Evolutionary conservation across 805 yeast genomes (phyloP).

Genomic region (Ascoidea tarda): DNA sequence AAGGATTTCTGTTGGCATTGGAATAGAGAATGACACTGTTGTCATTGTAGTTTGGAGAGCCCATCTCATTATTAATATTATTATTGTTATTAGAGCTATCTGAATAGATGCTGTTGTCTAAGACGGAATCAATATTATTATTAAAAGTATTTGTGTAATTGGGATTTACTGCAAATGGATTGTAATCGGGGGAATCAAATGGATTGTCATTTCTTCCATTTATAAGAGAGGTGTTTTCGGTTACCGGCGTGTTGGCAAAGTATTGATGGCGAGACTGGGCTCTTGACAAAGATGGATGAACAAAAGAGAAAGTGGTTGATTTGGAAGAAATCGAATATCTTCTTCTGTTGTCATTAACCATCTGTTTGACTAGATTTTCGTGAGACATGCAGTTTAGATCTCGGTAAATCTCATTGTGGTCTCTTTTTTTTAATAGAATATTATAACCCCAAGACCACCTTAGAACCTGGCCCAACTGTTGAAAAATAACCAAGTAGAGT

Average conservation of each 20-base stretch:
- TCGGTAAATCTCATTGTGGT: conserved; percentile 10
- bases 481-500: conserved; percentile 58
- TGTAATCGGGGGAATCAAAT: no score
- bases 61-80: background rate
- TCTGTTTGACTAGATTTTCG: background rate
- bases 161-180: background rate
- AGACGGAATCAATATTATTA: no score
- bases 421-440: conserved; percentile 41
- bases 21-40: background rate
- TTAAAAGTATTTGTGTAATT: background rate
- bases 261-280: background rate
- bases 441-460: conserved; percentile 88
- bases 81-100: background rate
- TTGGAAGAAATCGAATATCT: background rate
- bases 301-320: background rate
- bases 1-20: background rate
- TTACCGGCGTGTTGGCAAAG: background rate
- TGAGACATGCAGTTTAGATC: conserved; percentile 6
- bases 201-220: no score
- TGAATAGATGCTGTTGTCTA: background rate
- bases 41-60: background rate
- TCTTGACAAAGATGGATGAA: background rate
- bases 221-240: no score
- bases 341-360: background rate
- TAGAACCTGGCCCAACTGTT: conserved; percentile 69